These are phyloP conservation scores for Vitis rotundifolia DNA, from an alignment of 164 flowering plant species.

Conservation along the genomic window DNA sequence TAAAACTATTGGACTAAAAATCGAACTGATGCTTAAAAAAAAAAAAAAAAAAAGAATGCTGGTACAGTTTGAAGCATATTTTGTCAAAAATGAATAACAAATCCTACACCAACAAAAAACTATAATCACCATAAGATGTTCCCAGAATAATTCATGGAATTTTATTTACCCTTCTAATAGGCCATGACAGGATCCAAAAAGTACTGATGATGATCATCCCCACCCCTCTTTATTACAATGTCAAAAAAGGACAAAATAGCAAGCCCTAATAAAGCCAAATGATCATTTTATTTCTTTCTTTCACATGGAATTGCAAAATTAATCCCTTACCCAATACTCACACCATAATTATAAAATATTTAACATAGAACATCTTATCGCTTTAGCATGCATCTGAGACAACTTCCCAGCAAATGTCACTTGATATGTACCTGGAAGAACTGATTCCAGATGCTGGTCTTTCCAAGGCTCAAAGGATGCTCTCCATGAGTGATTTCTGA, in stretches of 20 bases:
- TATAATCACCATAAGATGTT: too few relatives aligned
- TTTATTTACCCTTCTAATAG: too few relatives aligned
- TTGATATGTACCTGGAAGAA: constrained; percentile 75
- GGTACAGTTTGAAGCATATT: neutral
- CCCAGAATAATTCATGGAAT: too few relatives aligned
- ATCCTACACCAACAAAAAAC: too few relatives aligned
- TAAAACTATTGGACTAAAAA: neutral
- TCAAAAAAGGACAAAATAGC: too few relatives aligned
- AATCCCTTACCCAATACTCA: neutral
- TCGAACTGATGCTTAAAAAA: neutral
- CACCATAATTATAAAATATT: neutral
- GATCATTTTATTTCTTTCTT: too few relatives aligned
- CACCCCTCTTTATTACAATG: too few relatives aligned
- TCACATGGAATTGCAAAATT: neutral
- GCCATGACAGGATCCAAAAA: too few relatives aligned
- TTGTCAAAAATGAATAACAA: neutral
- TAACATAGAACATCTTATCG: neutral
- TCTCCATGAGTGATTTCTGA: constrained; percentile 80
- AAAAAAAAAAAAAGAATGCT: too few relatives aligned
- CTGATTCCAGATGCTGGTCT: constrained; percentile 88
- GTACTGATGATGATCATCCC: too few relatives aligned
- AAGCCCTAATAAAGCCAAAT: too few relatives aligned
- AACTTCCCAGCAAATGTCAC: neutral
- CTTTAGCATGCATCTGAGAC: neutral
- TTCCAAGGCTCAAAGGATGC: constrained; percentile 96